Conservation (phyloP, 177 flowering plant genomes). For the Telopea speciosissima region DNA sequence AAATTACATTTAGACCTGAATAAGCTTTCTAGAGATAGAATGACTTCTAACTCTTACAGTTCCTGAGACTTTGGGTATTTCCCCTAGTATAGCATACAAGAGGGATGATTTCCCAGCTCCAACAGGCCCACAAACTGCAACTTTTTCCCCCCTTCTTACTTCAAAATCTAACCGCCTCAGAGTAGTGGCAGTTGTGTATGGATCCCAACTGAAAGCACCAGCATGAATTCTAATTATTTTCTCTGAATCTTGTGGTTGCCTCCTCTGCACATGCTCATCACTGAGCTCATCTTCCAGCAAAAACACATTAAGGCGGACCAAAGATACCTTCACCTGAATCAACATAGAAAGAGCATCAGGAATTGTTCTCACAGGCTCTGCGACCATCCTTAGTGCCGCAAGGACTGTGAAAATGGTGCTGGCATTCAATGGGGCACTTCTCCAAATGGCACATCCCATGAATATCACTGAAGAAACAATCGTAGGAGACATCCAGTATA, state of each 20-base stretch:
- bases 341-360: conserved; percentile 67
- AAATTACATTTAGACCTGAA: background rate
- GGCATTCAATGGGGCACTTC: conserved; percentile 54
- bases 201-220: conserved; percentile 67
- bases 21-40: background rate
- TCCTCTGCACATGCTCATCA: conserved; percentile 19
- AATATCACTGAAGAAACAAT: conserved; percentile 60
- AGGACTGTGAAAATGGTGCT: conserved; percentile 68
- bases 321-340: conserved; percentile 74
- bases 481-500: conserved; percentile 79
- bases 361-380: conserved; percentile 63
- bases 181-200: conserved; percentile 29
- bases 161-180: conserved; percentile 39
- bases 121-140: conserved; percentile 86
- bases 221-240: conserved; percentile 26
- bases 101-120: conserved; percentile 91
- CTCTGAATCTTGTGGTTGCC: conserved; percentile 1
- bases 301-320: conserved; percentile 55
- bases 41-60: conserved; percentile 39
- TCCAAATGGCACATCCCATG: conserved; percentile 41
- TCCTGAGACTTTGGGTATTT: conserved; percentile 71
- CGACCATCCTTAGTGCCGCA: conserved; percentile 52
- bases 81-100: conserved; percentile 66
- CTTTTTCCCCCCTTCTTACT: conserved; percentile 40
- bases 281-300: conserved; percentile 65